These are phyloP conservation scores for Fusarium globosum DNA, from an alignment of 2,329 filamentous ascomycete genomes.

Conservation along the genomic window DNA sequence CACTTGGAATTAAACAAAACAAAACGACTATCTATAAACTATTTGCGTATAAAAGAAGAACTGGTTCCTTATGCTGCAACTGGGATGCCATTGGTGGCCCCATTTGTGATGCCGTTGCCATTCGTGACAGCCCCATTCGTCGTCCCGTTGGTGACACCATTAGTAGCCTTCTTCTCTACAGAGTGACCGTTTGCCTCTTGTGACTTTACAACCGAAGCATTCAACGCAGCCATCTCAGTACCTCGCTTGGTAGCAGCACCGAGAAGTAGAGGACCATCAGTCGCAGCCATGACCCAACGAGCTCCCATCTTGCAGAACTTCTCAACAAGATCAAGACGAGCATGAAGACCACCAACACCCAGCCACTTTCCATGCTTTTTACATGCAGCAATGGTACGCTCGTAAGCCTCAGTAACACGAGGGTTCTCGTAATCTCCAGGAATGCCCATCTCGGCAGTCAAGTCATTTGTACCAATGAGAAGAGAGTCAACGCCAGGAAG, in stretches of 20 bases:
- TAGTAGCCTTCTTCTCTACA: not conserved
- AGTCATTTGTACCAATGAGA: constrained; percentile 57
- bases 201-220: constrained; percentile 23
- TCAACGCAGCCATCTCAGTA: constrained; percentile 40
- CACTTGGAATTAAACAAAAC: not conserved
- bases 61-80: not conserved
- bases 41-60: not conserved
- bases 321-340: constrained; percentile 54
- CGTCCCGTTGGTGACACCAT: not conserved
- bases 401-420: constrained; percentile 39
- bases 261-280: constrained; percentile 44
- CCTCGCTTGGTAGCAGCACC: constrained; percentile 43
- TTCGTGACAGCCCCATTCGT: not conserved
- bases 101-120: not conserved
- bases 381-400: constrained; percentile 52
- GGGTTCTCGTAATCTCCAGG: constrained; percentile 40
- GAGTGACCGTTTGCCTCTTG: not conserved
- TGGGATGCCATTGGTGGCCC: not conserved
- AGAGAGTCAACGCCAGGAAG: constrained; percentile 56
- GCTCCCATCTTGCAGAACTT: constrained; percentile 50
- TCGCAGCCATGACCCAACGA: constrained; percentile 47
- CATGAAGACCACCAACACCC: constrained; percentile 55
- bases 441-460: constrained; percentile 56
- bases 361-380: constrained; percentile 53
- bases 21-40: not conserved